Conservation (phyloP, 2,329 filamentous ascomycete species). For the Claviceps lovelessii region DNA sequence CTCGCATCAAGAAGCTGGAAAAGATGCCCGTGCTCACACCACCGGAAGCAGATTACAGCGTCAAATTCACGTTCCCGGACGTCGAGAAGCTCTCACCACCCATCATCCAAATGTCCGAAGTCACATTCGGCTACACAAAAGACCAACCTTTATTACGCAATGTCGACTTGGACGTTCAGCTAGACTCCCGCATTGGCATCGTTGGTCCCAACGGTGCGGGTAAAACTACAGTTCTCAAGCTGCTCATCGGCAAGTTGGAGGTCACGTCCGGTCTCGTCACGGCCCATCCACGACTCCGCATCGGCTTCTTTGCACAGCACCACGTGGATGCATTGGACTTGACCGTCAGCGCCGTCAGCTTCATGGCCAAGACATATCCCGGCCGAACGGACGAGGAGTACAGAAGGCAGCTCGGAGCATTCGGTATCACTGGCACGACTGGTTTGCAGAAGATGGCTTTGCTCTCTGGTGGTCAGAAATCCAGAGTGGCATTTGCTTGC, state of each 20-base stretch:
- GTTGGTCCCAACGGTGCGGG: slow-evolving; percentile 98
- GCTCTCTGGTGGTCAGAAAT: slow-evolving; percentile 94
- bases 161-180: slow-evolving; percentile 90
- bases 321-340: slow-evolving; percentile 94
- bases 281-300: slow-evolving; percentile 70
- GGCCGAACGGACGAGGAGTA: slow-evolving; percentile 94
- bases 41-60: slow-evolving; percentile 86
- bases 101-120: slow-evolving; percentile 92
- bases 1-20: slow-evolving; percentile 96
- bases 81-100: slow-evolving; percentile 95
- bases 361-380: slow-evolving; percentile 88
- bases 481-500: slow-evolving; percentile 95
- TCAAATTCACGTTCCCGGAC: slow-evolving; percentile 93
- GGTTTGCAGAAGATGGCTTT: slow-evolving; percentile 91
- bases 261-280: slow-evolving; percentile 72
- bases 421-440: slow-evolving; percentile 82
- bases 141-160: slow-evolving; percentile 70
- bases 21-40: slow-evolving; percentile 85
- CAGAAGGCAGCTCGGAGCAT: slow-evolving; percentile 82
- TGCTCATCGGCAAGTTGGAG: slow-evolving; percentile 77
- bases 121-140: slow-evolving; percentile 73
- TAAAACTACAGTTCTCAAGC: slow-evolving; percentile 95
- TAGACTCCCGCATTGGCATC: slow-evolving; percentile 95
- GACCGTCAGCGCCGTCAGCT: slow-evolving; percentile 75
- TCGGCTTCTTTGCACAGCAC: slow-evolving; percentile 97